Percentiles rank a stretch among this genome's conserved stretches.
These are phyloP conservation scores for Pestalotiopsis sp. DNA, from an alignment of 2,329 filamentous ascomycete species.

Conservation along the genomic window DNA sequence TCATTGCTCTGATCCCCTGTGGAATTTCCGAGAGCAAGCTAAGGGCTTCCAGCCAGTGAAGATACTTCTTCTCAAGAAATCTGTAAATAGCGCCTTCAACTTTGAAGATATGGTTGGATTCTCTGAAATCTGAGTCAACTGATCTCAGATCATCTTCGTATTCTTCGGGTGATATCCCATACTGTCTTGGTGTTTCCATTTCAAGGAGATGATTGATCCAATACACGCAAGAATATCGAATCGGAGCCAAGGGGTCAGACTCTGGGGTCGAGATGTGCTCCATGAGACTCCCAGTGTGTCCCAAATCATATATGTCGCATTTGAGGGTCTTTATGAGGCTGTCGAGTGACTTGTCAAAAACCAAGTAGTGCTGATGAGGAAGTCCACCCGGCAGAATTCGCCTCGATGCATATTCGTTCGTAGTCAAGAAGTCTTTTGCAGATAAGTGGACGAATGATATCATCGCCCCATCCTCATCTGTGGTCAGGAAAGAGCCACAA, in stretches of 20 bases:
- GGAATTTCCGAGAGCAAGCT: slow-evolving; percentile 32
- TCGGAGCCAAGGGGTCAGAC: slow-evolving; percentile 27
- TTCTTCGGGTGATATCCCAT: slow-evolving; percentile 14
- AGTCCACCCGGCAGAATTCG: slow-evolving; percentile 32
- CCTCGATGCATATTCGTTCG: slow-evolving; percentile 12
- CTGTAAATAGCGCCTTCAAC: slow-evolving; percentile 18
- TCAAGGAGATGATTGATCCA: slow-evolving; percentile 35
- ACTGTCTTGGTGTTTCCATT: not conserved
- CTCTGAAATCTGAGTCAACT: not conserved
- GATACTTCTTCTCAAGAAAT: slow-evolving; percentile 38
- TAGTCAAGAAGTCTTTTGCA: slow-evolving; percentile 42
- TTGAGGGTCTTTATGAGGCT: slow-evolving; percentile 29
- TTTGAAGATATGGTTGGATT: not conserved
- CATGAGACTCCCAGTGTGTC: slow-evolving; percentile 22
- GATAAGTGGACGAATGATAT: slow-evolving; percentile 45
- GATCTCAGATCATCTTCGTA: slow-evolving; percentile 1
- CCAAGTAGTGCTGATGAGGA: slow-evolving; percentile 27
- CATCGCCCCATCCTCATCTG: slow-evolving; percentile 21
- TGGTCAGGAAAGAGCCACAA: slow-evolving; percentile 44
- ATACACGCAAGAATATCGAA: slow-evolving; percentile 35
- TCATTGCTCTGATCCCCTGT: slow-evolving; percentile 24
- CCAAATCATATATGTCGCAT: slow-evolving; percentile 38
- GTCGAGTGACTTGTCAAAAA: slow-evolving; percentile 38
- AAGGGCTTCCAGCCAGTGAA: slow-evolving; percentile 48
- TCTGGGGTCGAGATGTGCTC: slow-evolving; percentile 21